Conservation (phyloP, 2,329 filamentous ascomycete species). For the Simplicillium sp. region DNA sequence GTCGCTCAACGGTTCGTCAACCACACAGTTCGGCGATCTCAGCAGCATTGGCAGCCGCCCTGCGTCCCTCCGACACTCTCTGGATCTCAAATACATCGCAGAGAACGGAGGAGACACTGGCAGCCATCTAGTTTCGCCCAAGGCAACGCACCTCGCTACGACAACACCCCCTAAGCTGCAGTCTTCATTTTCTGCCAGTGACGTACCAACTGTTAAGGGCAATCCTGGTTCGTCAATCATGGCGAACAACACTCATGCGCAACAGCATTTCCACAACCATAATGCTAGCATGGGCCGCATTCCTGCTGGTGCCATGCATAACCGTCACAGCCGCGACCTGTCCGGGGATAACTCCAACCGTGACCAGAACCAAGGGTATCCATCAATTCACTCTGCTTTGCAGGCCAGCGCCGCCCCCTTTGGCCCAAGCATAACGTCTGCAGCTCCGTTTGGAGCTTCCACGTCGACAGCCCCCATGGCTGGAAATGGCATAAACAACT, state of each 20-base stretch:
- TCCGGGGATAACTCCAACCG: constrained; percentile 39
- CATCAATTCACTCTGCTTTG: constrained; percentile 59
- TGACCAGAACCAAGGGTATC: constrained; percentile 39
- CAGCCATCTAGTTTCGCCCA: constrained; percentile 28
- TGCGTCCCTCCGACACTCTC: constrained; percentile 45
- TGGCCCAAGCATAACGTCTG: constrained; percentile 43
- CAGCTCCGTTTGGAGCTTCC: constrained; percentile 16
- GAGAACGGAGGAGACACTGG: constrained; percentile 29
- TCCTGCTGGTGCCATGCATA: constrained; percentile 54
- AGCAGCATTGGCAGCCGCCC: constrained; percentile 37
- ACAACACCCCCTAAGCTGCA: constrained; percentile 63
- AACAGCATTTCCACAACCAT: constrained; percentile 63
- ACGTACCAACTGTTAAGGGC: constrained; percentile 77
- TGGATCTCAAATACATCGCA: constrained; percentile 43
- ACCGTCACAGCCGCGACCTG: constrained; percentile 66
- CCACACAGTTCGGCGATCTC: constrained; percentile 33
- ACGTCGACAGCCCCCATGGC: constrained; percentile 15
- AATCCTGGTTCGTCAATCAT: constrained; percentile 37
- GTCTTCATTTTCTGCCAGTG: constrained; percentile 82
- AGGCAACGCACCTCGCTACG: constrained; percentile 43
- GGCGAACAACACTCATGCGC: constrained; percentile 41
- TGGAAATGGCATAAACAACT: constrained; percentile 2
- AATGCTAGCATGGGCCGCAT: constrained; percentile 76
- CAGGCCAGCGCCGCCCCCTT: constrained; percentile 76
- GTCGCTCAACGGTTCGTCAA: constrained; percentile 30